Percentiles rank a stretch among this genome's conserved stretches.
These are phyloP conservation scores for Solanum pimpinellifolium DNA, from an alignment of 257 asterid species.

Conservation along the genomic window DNA sequence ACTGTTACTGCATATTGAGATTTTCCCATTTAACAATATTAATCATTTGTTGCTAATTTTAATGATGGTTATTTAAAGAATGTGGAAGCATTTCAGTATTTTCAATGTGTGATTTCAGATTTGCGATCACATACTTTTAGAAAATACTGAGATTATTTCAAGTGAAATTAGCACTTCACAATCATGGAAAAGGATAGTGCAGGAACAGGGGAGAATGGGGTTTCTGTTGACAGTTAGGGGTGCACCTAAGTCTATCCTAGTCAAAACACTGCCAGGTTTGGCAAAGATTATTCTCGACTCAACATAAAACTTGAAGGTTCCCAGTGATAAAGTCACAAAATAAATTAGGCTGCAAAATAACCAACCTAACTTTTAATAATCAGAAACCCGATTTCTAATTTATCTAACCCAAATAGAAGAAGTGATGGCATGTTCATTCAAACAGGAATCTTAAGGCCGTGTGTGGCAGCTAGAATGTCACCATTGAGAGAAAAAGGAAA, in stretches of 20 bases:
- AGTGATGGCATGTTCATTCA: not conserved
- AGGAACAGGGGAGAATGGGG: not conserved
- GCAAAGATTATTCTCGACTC: not conserved
- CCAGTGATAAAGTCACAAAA: not conserved
- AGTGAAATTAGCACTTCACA: not conserved
- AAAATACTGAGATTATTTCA: not conserved
- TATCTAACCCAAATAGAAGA: not conserved
- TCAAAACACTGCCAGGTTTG: not conserved
- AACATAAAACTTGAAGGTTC: not conserved
- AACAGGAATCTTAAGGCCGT: not conserved
- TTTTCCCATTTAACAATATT: not conserved
- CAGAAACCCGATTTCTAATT: not conserved
- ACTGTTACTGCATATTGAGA: not conserved
- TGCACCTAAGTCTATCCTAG: not conserved
- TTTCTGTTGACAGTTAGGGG: not conserved
- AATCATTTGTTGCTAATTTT: not conserved
- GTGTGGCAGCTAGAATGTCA: not conserved
- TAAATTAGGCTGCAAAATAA: not conserved
- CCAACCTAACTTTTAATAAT: not conserved
- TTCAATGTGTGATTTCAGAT: not conserved
- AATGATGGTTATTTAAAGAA: not conserved
- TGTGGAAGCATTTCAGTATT: not conserved
- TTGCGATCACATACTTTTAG: not conserved
- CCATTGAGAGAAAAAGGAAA: not conserved
- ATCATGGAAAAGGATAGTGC: not conserved